These are phyloP conservation scores for Pseudoperonospora humuli DNA, from an alignment of 352 stramenopile genomes.

Conservation along the genomic window DNA sequence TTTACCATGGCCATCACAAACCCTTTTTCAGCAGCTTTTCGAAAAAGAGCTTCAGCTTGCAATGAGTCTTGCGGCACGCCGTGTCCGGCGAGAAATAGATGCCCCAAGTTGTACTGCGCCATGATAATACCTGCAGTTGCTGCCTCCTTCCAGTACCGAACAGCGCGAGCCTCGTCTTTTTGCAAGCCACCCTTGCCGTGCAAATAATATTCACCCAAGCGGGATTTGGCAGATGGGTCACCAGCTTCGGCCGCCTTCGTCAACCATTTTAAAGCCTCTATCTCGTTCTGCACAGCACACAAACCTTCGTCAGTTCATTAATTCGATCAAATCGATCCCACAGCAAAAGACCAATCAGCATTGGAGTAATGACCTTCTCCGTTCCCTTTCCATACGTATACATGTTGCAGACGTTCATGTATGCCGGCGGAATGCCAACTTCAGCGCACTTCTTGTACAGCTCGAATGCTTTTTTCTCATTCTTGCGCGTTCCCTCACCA, in stretches of 20 bases:
- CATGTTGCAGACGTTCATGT: constrained; percentile 81
- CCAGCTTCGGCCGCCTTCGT: constrained; percentile 65
- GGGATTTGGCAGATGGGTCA: constrained; percentile 65
- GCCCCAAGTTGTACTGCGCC: constrained; percentile 76
- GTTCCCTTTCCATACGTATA: constrained; percentile 60
- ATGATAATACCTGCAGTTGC: constrained; percentile 45
- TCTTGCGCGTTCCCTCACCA: constrained; percentile 66
- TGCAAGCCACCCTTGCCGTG: constrained; percentile 44
- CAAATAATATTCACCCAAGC: constrained; percentile 65
- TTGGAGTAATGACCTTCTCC: constrained; percentile 36
- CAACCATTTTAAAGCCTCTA: constrained; percentile 61
- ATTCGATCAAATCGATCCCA: no score
- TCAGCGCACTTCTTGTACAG: constrained; percentile 66
- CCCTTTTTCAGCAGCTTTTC: constrained; percentile 59
- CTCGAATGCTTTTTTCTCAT: constrained; percentile 74
- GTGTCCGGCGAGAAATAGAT: constrained; percentile 60
- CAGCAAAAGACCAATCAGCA: background rate
- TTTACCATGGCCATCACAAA: constrained; percentile 87
- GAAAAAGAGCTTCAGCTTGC: constrained; percentile 67
- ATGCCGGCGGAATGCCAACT: constrained; percentile 53
- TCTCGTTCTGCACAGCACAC: constrained; percentile 40
- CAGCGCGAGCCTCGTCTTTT: constrained; percentile 41
- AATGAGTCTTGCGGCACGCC: constrained; percentile 46
- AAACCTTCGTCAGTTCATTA: background rate
- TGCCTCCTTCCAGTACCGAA: constrained; percentile 67